phyloP scores from a whole-genome alignment of 257 asterid species.

The Gentiana dahurica region DNA sequence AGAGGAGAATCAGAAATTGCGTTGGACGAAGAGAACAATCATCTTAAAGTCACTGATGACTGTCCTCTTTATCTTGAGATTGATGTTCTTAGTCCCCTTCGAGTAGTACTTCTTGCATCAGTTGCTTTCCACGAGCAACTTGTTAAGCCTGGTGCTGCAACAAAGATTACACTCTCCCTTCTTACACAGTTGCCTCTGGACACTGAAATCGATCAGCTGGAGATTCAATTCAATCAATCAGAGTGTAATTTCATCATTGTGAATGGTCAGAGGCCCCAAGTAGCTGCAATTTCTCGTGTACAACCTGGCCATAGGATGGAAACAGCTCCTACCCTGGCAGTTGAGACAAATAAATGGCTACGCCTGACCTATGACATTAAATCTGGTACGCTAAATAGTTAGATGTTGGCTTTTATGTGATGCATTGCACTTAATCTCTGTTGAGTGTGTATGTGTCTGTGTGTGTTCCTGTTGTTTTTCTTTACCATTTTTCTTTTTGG shows the following conservation, averaged over 20 bases:
- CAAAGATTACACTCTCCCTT: conserved; percentile 72
- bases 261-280: conserved; percentile 69
- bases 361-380: conserved; percentile 75
- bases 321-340: conserved; percentile 66
- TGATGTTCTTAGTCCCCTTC: conserved; percentile 88
- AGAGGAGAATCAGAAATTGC: conserved; percentile 48
- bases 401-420: background rate
- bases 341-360: conserved; percentile 77
- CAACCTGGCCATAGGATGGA: conserved; percentile 88
- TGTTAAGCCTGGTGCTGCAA: conserved; percentile 73
- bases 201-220: conserved; percentile 91
- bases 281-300: conserved; percentile 50
- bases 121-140: conserved; percentile 96
- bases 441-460: too few relatives aligned
- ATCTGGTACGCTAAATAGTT: conserved; percentile 50
- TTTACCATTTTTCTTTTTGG: too few relatives aligned
- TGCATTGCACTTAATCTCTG: background rate
- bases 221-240: conserved; percentile 91
- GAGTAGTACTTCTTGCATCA: conserved; percentile 77
- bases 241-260: conserved; percentile 81
- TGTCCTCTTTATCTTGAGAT: conserved; percentile 87
- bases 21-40: conserved; percentile 28
- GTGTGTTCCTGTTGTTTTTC: too few relatives aligned
- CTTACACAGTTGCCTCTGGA: conserved; percentile 67
- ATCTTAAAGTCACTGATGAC: conserved; percentile 52